Evolutionary conservation across 176 grass and related monocot species (phyloP).

Genomic region (Sorghum bicolor): Sorghum_bicolor_NCBIv3 NC_012870.2:10819501-10820000

Average conservation of each 20-base stretch:
- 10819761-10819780: not conserved
- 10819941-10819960: too few species aligned
- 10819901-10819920: too few species aligned
- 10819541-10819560: not conserved
- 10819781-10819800: not conserved
- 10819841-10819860: not conserved
- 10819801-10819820: not conserved
- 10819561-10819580: not conserved
- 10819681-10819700: not conserved
- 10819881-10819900: too few species aligned
- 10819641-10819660: not conserved
- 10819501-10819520: not conserved
- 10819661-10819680: not conserved
- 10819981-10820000: too few species aligned
- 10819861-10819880: too few species aligned
- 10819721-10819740: not conserved
- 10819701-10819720: not conserved
- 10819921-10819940: too few species aligned
- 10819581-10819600: not conserved
- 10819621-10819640: not conserved
- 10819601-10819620: not conserved
- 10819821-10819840: not conserved
- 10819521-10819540: not conserved
- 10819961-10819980: too few species aligned
- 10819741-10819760: not conserved